Conservation (phyloP, 2,329 filamentous ascomycete genomes). For the Phyllosticta paracitricarpa region DNA sequence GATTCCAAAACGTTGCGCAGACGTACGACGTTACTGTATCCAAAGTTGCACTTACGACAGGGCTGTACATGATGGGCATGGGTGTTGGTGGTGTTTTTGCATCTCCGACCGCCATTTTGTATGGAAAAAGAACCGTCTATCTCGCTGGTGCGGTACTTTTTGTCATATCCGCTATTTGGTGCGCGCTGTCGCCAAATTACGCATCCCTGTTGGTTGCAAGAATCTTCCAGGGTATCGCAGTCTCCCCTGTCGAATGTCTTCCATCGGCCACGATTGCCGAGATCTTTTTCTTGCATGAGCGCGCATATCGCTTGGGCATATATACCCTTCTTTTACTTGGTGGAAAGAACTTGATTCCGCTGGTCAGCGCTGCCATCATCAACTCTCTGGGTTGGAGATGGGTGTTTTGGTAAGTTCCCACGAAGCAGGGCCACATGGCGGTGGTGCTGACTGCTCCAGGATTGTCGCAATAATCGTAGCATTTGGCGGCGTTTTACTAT, state of each 20-base stretch:
- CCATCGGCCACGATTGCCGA: slow-evolving; percentile 91
- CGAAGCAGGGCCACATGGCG: not conserved
- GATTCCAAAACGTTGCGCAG: slow-evolving; percentile 69
- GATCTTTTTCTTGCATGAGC: slow-evolving; percentile 91
- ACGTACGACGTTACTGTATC: slow-evolving; percentile 58
- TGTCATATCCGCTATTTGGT: slow-evolving; percentile 69
- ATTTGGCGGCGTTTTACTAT: slow-evolving; percentile 60
- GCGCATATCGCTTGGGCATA: slow-evolving; percentile 85
- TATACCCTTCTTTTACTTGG: slow-evolving; percentile 83
- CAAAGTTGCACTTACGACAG: slow-evolving; percentile 74
- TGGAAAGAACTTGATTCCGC: slow-evolving; percentile 81
- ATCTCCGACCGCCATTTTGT: slow-evolving; percentile 85
- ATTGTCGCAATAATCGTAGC: slow-evolving; percentile 73
- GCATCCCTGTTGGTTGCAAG: slow-evolving; percentile 68
- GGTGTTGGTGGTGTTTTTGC: slow-evolving; percentile 75
- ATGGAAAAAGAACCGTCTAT: slow-evolving; percentile 84
- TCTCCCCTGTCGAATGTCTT: slow-evolving; percentile 84
- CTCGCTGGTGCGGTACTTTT: slow-evolving; percentile 69
- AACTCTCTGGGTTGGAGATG: slow-evolving; percentile 72
- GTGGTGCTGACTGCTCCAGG: slow-evolving; percentile 35
- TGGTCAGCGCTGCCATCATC: slow-evolving; percentile 80
- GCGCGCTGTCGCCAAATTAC: slow-evolving; percentile 73
- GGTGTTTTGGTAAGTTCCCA: slow-evolving; percentile 65
- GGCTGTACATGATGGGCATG: slow-evolving; percentile 88
- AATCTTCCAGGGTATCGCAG: slow-evolving; percentile 77